Evolutionary conservation across 495 filamentous ascomycete species (phyloP), one percentile per base, ranked within the genome.

Genomic region (Tuber aestivum): DNA sequence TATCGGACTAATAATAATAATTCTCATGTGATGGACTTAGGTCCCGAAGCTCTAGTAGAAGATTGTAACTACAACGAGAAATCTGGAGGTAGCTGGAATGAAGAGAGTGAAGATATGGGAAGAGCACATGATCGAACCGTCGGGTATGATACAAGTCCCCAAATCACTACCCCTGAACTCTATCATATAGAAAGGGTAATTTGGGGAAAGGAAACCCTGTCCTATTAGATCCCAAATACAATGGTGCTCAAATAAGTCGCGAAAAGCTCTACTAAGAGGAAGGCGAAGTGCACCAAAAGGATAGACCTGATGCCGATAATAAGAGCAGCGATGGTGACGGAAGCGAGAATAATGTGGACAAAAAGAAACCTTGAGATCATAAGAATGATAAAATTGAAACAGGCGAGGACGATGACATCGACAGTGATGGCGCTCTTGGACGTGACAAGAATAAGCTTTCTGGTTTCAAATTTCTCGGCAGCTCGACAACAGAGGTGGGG

Each of bases 101-200:
- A 74, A 18, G 80, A 78, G 16, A 78, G 80, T 48, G 86, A 83
- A 40, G 86, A 83, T 35, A 83, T 87, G 20, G 84, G 84, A 84
- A 90, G 93, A 23, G 95, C 95, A 77, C 95, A 99, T 81, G 98
- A 99, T 83, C 87, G 91, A 38, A 84, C 88, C 74, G 92, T 97
- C 80, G 91, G 92, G 92, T 94, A 87, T 65, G 85, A 35, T 3
- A 32, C 61, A 38, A 69, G 40, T 77, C 50, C 75, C 23, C 75
- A 71, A 70, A 48, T 48, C 35, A 50, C 76, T 70, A 56, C 41
- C 69, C 44, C 81, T 70, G 80, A 75, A 44, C 21, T 9, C 61
- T 69, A 76, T 27, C 56, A 12, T 71, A 41, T 79, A 94, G 93
- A 27, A 95, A 95, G 87, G 94, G 90, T 84, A 94, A 92, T 82